phyloP scores from a whole-genome alignment of 75 land plant species.

The Pinus albicaulis region DNA sequence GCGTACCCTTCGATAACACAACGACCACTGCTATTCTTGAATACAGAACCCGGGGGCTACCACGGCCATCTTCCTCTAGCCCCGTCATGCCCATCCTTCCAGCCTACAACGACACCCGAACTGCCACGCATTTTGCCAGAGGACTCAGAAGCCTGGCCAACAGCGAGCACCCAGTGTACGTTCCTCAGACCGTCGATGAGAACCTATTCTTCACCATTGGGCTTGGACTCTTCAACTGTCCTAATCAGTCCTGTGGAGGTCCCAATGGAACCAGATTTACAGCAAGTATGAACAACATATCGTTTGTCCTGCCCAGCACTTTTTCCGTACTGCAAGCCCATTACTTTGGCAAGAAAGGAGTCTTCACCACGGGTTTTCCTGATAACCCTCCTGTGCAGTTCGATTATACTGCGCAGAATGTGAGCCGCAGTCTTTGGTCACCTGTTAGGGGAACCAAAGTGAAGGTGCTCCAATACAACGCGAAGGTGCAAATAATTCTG shows the following conservation, averaged over 20 bases:
- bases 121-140: constrained; percentile 40
- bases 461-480: constrained; percentile 47
- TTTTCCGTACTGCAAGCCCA: constrained; percentile 55
- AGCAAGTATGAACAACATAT: constrained; percentile 81
- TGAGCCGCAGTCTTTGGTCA: constrained; percentile 37
- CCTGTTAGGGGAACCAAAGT: constrained; percentile 54
- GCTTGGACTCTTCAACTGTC: constrained; percentile 44
- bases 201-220: constrained; percentile 70
- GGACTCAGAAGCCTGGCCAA: constrained; percentile 30
- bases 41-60: constrained; percentile 9
- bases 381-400: constrained; percentile 42
- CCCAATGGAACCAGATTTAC: constrained; percentile 51
- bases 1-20: constrained; percentile 64
- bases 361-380: constrained; percentile 67
- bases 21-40: constrained; percentile 66
- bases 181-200: constrained; percentile 41
- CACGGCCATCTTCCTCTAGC: background rate
- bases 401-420: constrained; percentile 66
- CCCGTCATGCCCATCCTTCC: constrained; percentile 44
- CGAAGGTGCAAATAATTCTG: constrained; percentile 65
- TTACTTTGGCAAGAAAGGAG: constrained; percentile 30
- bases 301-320: constrained; percentile 56
- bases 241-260: constrained; percentile 42
- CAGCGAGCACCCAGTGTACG: constrained; percentile 11
- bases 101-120: constrained; percentile 50